Conservation (phyloP, 495 filamentous ascomycete species). For the Xylaria telfairii region DNA sequence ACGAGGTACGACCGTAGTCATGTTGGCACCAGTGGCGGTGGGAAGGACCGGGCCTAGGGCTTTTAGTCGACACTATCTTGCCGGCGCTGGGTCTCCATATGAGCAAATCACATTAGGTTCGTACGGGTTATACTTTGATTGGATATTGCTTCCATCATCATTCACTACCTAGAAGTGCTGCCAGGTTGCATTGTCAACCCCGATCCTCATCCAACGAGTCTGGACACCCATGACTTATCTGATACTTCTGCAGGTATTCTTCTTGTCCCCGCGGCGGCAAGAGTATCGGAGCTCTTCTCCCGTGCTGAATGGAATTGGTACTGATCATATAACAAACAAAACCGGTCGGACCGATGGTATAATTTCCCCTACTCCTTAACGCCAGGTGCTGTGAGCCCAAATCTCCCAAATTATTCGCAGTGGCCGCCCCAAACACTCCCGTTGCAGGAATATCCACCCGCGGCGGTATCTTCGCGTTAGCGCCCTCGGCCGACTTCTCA, state of each 20-base stretch:
- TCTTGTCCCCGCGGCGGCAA: not conserved
- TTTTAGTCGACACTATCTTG: not conserved
- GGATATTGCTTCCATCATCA: constrained; percentile 16
- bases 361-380: constrained; percentile 43
- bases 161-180: constrained; percentile 21
- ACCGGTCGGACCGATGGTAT: constrained; percentile 44
- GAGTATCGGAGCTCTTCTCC: constrained; percentile 1
- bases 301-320: constrained; percentile 22
- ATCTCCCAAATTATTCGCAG: constrained; percentile 39
- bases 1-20: not conserved
- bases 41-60: not conserved
- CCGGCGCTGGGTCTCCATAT: not conserved
- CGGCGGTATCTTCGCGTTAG: not conserved
- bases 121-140: not conserved
- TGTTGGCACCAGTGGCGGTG: not conserved
- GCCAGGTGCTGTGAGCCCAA: constrained; percentile 43
- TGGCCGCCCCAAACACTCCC: constrained; percentile 30
- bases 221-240: constrained; percentile 8
- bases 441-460: not conserved
- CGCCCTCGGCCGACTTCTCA: not conserved
- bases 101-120: not conserved
- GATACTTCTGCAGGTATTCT: constrained; percentile 16
- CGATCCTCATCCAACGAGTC: constrained; percentile 22
- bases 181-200: not conserved
- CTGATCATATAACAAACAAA: constrained; percentile 35